These are phyloP conservation scores for Alternaria infectoria DNA, from an alignment of 2,329 filamentous ascomycete genomes.

Conservation along the genomic window DNA sequence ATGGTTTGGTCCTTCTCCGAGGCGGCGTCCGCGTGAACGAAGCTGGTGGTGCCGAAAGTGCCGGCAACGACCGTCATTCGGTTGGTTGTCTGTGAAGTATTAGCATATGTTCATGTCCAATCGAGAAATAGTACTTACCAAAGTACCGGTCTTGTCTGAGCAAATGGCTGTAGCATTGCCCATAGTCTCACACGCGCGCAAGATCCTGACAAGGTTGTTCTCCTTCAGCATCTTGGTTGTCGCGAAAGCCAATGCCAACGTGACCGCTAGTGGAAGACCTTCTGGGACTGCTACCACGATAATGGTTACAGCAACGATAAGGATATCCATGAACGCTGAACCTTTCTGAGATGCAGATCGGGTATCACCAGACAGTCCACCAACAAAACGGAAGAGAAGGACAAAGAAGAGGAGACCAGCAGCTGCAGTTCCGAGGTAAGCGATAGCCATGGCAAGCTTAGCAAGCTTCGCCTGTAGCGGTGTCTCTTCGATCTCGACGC, in stretches of 20 bases:
- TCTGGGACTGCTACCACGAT: conserved; percentile 53
- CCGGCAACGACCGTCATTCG: conserved; percentile 52
- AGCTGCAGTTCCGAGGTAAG: conserved; percentile 56
- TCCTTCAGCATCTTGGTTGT: conserved; percentile 45
- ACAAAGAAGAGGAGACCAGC: conserved; percentile 48
- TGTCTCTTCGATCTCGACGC: conserved; percentile 60
- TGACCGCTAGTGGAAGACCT: conserved; percentile 47
- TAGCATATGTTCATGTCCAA: not conserved
- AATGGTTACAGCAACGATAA: conserved; percentile 52
- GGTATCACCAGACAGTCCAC: conserved; percentile 34
- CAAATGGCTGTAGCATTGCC: conserved; percentile 47
- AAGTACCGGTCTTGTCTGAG: conserved; percentile 46
- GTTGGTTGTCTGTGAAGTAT: conserved; percentile 40
- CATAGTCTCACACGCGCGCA: conserved; percentile 46
- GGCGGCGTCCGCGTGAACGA: conserved; percentile 60
- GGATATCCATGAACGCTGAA: conserved; percentile 48
- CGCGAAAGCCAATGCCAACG: conserved; percentile 45
- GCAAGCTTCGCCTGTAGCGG: conserved; percentile 63
- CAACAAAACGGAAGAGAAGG: conserved; percentile 49
- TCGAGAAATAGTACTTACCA: conserved; percentile 7
- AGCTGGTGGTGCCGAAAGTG: conserved; percentile 44
- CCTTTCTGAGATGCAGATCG: conserved; percentile 38
- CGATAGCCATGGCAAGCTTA: conserved; percentile 58
- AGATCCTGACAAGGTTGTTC: conserved; percentile 43
- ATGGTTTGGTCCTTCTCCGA: conserved; percentile 48